Conservation (phyloP, 495 filamentous ascomycete species). For the Penicillium bovifimosum region DNA sequence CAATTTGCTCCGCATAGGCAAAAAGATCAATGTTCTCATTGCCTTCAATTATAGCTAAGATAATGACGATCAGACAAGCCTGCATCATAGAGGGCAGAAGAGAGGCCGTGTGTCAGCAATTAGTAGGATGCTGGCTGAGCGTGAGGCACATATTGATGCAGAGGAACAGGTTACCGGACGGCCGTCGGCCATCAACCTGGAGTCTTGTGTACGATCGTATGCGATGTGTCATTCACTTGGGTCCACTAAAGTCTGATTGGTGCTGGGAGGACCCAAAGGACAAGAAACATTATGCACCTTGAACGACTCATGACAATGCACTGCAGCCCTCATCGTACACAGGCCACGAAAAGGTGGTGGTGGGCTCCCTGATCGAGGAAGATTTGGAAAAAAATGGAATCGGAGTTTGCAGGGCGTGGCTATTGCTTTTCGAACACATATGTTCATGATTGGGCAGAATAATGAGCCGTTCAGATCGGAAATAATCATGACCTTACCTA, state of each 20-base stretch:
- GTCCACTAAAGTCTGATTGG: conserved; percentile 15
- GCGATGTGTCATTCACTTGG: conserved; percentile 1
- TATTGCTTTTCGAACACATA: too few relatives aligned
- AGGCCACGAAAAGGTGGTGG: too few relatives aligned
- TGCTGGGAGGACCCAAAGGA: conserved; percentile 18
- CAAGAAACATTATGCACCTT: conserved; percentile 15
- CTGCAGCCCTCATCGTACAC: too few relatives aligned
- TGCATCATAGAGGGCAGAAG: conserved; percentile 6
- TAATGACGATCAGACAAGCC: conserved; percentile 4
- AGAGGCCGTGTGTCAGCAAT: conserved; percentile 14
- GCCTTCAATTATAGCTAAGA: conserved; percentile 13
- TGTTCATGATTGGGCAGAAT: too few relatives aligned
- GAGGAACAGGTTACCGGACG: conserved; percentile 10
- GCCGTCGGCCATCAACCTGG: conserved; percentile 3
- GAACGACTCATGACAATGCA: too few relatives aligned
- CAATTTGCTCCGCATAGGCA: conserved; percentile 11
- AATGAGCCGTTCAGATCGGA: too few relatives aligned
- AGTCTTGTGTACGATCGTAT: conserved; percentile 1
- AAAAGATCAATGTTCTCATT: conserved; percentile 13
- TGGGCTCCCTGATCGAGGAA: too few relatives aligned
- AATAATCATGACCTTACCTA: too few relatives aligned
- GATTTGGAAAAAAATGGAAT: too few relatives aligned
- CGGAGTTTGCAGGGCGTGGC: too few relatives aligned
- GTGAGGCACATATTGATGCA: conserved; percentile 8
- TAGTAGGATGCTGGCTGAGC: conserved; percentile 14